phyloP scores from a whole-genome alignment of 176 grass and related monocot species.

The Eleusine coracana region DNA sequence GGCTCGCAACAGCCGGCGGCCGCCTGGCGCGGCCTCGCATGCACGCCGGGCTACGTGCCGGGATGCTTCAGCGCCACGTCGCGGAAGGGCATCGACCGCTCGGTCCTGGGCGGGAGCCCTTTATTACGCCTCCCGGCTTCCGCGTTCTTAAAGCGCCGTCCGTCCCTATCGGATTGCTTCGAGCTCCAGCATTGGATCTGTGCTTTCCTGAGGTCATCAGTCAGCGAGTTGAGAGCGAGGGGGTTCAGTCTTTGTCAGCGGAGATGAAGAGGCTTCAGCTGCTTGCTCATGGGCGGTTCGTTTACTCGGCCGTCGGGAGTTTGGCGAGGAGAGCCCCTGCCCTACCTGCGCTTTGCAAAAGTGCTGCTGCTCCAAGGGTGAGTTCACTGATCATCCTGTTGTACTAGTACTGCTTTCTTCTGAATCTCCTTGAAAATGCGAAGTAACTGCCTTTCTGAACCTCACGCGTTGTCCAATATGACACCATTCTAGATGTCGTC shows the following conservation, averaged over 20 bases:
- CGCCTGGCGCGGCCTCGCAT: constrained; percentile 23
- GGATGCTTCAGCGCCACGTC: constrained; percentile 18
- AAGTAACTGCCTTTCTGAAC: background rate
- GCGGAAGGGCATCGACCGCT: background rate
- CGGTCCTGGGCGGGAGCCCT: background rate
- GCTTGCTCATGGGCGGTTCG: constrained; percentile 33
- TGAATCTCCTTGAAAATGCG: background rate
- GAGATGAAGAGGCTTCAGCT: constrained; percentile 51
- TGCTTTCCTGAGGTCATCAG: background rate
- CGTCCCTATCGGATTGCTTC: constrained; percentile 24
- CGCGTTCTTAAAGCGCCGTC: constrained; percentile 6
- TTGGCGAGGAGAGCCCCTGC: background rate
- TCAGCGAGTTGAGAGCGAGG: background rate
- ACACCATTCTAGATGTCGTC: background rate
- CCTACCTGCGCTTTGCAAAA: constrained; percentile 13
- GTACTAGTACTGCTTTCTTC: background rate
- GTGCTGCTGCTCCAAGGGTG: constrained; percentile 27
- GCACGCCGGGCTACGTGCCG: constrained; percentile 28
- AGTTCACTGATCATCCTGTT: background rate
- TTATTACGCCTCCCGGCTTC: background rate
- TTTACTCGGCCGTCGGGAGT: background rate
- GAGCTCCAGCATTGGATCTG: background rate
- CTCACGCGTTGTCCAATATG: background rate
- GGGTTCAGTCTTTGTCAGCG: background rate
- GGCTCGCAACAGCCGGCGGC: background rate